Conservation (phyloP, 805 yeast genomes). For the Starmerella scarabaei region DNA sequence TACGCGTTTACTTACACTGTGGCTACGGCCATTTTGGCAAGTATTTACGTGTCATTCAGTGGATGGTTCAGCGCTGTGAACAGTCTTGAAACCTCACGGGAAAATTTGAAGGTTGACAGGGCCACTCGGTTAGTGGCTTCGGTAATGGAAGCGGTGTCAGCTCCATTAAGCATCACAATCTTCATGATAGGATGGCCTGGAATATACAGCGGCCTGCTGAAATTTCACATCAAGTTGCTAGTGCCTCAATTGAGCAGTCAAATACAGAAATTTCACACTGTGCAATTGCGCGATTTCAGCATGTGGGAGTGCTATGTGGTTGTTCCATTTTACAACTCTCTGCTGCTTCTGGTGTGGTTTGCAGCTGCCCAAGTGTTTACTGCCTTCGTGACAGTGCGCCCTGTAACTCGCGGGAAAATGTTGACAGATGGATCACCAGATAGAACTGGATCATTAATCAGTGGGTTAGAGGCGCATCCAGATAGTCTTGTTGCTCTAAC, state of each 20-base stretch:
- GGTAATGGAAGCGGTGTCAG: background rate
- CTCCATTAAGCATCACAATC: too few species aligned
- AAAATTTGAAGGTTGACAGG: too few species aligned
- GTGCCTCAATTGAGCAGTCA: background rate
- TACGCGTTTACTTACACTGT: background rate
- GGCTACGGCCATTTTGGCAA: background rate
- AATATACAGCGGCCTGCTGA: background rate
- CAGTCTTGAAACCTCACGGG: too few species aligned
- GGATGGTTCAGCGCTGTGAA: background rate
- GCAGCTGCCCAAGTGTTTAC: constrained; percentile 23
- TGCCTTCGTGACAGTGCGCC: constrained; percentile 29
- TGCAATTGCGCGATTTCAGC: background rate
- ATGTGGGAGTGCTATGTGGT: background rate
- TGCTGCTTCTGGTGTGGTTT: constrained; percentile 22
- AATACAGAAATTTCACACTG: background rate
- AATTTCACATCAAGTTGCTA: background rate
- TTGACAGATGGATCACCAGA: constrained; percentile 22
- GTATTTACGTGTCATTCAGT: background rate
- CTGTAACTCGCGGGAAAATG: constrained; percentile 24
- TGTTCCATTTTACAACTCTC: constrained; percentile 2
- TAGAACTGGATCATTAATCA: constrained; percentile 29
- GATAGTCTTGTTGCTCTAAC: constrained; percentile 22
- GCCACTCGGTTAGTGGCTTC: background rate
- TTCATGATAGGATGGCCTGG: background rate
- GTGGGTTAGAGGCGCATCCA: constrained; percentile 25